Conservation (phyloP, 169 alveolate genomes). For the Plasmodium sp. region DNA sequence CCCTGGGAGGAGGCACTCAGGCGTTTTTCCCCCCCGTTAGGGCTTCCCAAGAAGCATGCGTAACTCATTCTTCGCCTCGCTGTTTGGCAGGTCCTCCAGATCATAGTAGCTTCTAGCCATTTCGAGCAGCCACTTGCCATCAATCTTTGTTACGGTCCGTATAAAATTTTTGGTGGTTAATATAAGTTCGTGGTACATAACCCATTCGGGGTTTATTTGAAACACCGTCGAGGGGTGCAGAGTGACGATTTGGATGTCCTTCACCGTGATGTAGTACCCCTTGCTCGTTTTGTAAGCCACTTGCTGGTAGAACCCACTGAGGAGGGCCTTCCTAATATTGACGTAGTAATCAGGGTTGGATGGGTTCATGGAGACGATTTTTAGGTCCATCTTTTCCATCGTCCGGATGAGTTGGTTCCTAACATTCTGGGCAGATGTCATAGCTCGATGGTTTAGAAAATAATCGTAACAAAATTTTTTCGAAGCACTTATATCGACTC, state of each 20-base stretch:
- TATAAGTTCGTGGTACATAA: conserved; percentile 97
- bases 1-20: not conserved
- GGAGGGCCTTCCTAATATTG: conserved; percentile 59
- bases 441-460: conserved; percentile 91
- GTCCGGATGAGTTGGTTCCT: conserved; percentile 91
- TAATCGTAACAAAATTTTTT: conserved; percentile 92
- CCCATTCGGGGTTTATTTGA: conserved; percentile 97
- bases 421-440: conserved; percentile 93
- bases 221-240: conserved; percentile 98
- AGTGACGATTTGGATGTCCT: conserved; percentile 97
- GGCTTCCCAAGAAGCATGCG: conserved; percentile 4
- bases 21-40: not conserved
- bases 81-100: conserved; percentile 65
- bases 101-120: conserved; percentile 64
- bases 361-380: conserved; percentile 65
- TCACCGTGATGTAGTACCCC: conserved; percentile 95
- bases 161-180: conserved; percentile 97
- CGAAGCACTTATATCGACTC: conserved; percentile 81
- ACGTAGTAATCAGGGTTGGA: conserved; percentile 42
- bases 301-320: conserved; percentile 95
- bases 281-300: conserved; percentile 92
- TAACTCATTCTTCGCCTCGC: conserved; percentile 61
- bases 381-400: conserved; percentile 85
- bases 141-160: conserved; percentile 94
- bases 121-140: conserved; percentile 93